These are phyloP conservation scores for Solanum appendiculatum DNA, from an alignment of 257 asterid genomes.

Conservation along the genomic window DNA sequence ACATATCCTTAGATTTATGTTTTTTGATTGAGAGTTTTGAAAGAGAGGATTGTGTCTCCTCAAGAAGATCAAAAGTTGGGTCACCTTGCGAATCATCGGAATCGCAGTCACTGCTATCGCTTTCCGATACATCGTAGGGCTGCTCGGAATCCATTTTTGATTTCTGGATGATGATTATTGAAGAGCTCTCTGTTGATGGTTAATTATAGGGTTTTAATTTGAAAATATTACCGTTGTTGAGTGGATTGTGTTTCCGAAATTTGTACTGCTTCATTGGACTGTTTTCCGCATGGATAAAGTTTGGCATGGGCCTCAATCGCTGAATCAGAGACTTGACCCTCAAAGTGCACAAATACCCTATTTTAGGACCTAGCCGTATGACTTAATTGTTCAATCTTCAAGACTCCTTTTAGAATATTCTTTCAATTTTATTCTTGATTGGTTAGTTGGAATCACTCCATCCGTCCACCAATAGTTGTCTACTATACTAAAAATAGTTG, in stretches of 20 bases:
- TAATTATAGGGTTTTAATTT: background rate
- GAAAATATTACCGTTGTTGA: slow-evolving; percentile 4
- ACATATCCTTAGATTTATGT: slow-evolving; percentile 16
- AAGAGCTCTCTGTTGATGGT: background rate
- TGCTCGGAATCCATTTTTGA: slow-evolving; percentile 12
- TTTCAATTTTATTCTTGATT: too few relatives aligned
- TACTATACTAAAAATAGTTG: too few relatives aligned
- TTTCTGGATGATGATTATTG: background rate
- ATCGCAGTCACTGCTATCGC: slow-evolving; percentile 12
- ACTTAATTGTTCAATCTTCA: too few relatives aligned
- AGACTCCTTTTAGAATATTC: too few relatives aligned
- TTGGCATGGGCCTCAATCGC: background rate
- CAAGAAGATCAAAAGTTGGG: slow-evolving; percentile 38
- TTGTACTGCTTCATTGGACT: background rate
- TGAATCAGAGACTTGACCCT: background rate
- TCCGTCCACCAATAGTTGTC: too few relatives aligned
- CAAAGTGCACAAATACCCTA: background rate
- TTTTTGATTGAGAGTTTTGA: slow-evolving; percentile 45
- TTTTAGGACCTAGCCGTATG: too few relatives aligned
- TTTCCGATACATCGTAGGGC: slow-evolving; percentile 1
- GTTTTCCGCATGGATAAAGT: background rate
- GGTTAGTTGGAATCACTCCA: too few relatives aligned
- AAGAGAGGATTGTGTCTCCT: slow-evolving; percentile 36
- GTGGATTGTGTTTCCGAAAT: background rate
- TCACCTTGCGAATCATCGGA: slow-evolving; percentile 55